These are phyloP conservation scores for Starmerella lactis-condensi DNA, from an alignment of 805 yeast genomes.

Conservation along the genomic window DNA sequence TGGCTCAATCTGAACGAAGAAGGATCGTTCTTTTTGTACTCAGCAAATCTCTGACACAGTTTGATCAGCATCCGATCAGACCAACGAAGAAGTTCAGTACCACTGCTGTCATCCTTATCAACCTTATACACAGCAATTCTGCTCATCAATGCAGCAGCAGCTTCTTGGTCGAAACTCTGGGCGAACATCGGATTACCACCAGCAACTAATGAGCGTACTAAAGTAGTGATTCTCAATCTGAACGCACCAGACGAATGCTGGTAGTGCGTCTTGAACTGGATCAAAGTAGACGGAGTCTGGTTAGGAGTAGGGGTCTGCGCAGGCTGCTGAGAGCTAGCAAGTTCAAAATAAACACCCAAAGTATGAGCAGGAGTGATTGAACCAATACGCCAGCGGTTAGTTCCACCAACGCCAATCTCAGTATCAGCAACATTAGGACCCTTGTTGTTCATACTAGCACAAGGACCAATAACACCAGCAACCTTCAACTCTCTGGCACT, in stretches of 20 bases:
- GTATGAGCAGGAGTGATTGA: conserved; percentile 73
- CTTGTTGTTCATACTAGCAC: conserved; percentile 42
- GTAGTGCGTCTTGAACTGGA: conserved; percentile 80
- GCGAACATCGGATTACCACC: conserved; percentile 38
- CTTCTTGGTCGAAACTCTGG: conserved; percentile 87
- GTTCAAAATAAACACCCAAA: conserved; percentile 78
- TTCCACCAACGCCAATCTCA: conserved; percentile 86
- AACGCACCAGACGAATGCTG: conserved; percentile 89
- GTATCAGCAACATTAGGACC: conserved; percentile 69
- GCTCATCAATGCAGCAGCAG: conserved; percentile 88
- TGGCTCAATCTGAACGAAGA: conserved; percentile 65
- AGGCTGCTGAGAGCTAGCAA: conserved; percentile 25
- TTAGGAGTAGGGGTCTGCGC: conserved; percentile 15
- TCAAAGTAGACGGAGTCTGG: conserved; percentile 19
- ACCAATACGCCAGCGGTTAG: conserved; percentile 74
- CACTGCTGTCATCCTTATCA: conserved; percentile 53
- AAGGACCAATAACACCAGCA: conserved; percentile 88
- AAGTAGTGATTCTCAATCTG: conserved; percentile 78
- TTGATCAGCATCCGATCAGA: conserved; percentile 79
- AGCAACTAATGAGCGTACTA: conserved; percentile 35
- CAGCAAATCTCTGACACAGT: conserved; percentile 83
- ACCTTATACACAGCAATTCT: conserved; percentile 75
- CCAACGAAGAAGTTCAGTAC: conserved; percentile 81
- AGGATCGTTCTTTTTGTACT: conserved; percentile 73
- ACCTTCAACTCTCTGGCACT: conserved; percentile 76